These are phyloP conservation scores for Paraconiothyrium sp. DNA, from an alignment of 2,329 filamentous ascomycete species.

Conservation along the genomic window DNA sequence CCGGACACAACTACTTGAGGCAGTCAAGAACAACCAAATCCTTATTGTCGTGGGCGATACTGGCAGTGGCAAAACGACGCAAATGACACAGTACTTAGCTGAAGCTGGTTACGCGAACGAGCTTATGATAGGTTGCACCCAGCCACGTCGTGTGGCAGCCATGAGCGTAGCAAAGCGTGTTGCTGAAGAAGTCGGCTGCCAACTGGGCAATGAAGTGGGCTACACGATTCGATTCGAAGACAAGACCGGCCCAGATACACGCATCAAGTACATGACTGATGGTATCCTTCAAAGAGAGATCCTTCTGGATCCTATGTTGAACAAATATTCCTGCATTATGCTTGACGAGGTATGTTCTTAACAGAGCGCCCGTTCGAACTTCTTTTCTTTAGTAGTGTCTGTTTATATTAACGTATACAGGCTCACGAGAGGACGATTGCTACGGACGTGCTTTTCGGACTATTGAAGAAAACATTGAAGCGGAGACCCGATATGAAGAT, in stretches of 20 bases:
- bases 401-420: no score
- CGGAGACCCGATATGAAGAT: conserved; percentile 92
- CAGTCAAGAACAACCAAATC: conserved; percentile 86
- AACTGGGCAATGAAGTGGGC: conserved; percentile 91
- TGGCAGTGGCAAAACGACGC: conserved; percentile 96
- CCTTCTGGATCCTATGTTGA: conserved; percentile 93
- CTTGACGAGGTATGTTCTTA: conserved; percentile 73
- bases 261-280: conserved; percentile 99
- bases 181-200: conserved; percentile 94
- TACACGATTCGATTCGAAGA: conserved; percentile 99
- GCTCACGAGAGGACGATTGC: conserved; percentile 97
- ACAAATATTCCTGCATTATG: conserved; percentile 95
- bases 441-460: conserved; percentile 96
- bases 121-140: conserved; percentile 94
- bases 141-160: conserved; percentile 95
- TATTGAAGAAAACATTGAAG: conserved; percentile 87
- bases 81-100: conserved; percentile 92
- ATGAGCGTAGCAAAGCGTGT: conserved; percentile 99
- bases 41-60: conserved; percentile 97
- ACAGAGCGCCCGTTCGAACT: no score
- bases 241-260: conserved; percentile 84
- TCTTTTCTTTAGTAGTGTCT: no score
- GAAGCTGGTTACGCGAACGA: conserved; percentile 89
- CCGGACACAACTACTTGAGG: conserved; percentile 85
- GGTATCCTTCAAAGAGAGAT: conserved; percentile 97